phyloP scores from a whole-genome alignment of 345 rosid species.

The Murraya koenigii region DNA sequence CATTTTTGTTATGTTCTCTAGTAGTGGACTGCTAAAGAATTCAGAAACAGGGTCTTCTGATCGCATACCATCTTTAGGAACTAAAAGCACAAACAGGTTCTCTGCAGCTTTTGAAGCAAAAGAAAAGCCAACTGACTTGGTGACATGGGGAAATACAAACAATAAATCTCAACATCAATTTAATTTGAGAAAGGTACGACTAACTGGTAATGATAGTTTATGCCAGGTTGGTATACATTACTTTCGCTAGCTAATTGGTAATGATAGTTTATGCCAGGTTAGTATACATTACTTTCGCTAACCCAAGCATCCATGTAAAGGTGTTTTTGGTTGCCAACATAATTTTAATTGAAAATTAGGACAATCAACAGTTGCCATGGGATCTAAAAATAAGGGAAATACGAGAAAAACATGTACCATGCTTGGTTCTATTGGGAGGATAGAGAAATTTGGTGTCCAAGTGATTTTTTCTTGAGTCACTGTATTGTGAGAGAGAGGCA shows the following conservation, averaged over 20 bases:
- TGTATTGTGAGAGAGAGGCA: background rate
- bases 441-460: background rate
- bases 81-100: conserved; percentile 17
- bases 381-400: background rate
- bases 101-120: conserved; percentile 30
- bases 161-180: conserved; percentile 10
- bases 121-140: conserved; percentile 17
- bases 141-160: conserved; percentile 19
- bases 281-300: background rate
- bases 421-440: background rate
- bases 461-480: background rate
- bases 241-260: no score
- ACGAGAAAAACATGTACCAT: background rate
- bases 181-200: conserved; percentile 30
- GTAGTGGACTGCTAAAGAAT: conserved; percentile 37
- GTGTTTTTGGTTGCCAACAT: background rate
- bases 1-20: conserved; percentile 5
- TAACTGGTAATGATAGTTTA: background rate
- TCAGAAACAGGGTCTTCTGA: conserved; percentile 30
- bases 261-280: no score
- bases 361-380: background rate
- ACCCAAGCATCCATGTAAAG: background rate
- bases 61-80: conserved; percentile 9
- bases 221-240: no score
- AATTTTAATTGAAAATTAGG: background rate